These are phyloP conservation scores for Neurospora sp. DNA, from an alignment of 495 filamentous ascomycete genomes.

Conservation along the genomic window DNA sequence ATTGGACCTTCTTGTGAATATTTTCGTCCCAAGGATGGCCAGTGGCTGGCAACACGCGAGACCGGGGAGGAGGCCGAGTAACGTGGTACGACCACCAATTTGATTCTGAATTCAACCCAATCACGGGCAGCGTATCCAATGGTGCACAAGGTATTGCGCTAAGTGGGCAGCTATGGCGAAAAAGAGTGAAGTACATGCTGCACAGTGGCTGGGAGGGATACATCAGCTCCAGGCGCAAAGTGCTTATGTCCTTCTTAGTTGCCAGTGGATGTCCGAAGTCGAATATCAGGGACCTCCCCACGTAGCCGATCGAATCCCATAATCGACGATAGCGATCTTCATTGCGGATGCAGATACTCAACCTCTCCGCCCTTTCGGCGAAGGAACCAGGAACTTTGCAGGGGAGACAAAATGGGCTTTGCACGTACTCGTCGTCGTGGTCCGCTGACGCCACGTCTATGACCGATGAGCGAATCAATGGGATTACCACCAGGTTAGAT, in stretches of 20 bases:
- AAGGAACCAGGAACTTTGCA: not conserved
- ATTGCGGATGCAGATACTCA: not conserved
- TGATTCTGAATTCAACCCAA: not conserved
- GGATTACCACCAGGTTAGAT: not conserved
- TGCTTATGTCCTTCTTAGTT: not conserved
- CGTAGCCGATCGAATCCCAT: not conserved
- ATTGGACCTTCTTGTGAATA: not conserved
- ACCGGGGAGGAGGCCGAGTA: not conserved
- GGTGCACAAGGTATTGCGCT: not conserved
- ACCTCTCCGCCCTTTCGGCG: not conserved
- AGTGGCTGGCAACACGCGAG: not conserved
- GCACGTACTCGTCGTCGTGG: not conserved
- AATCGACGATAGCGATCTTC: not conserved
- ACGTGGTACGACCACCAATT: not conserved
- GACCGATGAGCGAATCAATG: not conserved
- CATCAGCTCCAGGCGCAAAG: not conserved
- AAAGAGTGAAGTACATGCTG: not conserved
- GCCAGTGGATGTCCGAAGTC: not conserved
- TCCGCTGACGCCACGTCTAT: fast-evolving
- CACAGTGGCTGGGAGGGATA: not conserved
- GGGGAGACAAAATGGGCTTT: not conserved
- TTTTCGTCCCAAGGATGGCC: not conserved
- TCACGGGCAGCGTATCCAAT: no score
- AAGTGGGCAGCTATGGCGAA: not conserved
- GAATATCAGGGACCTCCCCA: not conserved